Evolutionary conservation across 73 alveolate genomes (phyloP).

Genomic region (Tetrahymena malaccensis): DNA sequence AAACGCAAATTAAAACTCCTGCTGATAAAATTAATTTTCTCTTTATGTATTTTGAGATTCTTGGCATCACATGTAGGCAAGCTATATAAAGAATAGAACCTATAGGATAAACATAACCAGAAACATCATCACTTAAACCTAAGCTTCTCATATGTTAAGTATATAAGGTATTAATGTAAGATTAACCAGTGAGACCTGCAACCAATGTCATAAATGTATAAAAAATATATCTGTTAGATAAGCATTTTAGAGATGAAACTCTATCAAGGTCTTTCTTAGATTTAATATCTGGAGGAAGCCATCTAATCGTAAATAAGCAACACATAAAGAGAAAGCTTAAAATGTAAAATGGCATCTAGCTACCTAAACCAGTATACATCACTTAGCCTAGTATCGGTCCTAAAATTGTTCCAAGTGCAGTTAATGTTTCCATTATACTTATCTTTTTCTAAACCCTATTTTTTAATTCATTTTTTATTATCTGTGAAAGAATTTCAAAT

Average conservation of each 20-base stretch:
- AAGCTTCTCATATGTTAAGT: neutral
- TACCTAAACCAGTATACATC: neutral
- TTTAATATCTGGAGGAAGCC: neutral
- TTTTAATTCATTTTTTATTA: too few species aligned
- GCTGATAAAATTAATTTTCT: neutral
- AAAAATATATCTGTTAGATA: neutral
- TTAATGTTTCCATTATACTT: neutral
- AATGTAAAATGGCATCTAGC: neutral
- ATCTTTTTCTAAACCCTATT: neutral
- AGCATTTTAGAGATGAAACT: neutral
- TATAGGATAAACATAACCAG: neutral
- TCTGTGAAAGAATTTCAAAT: too few species aligned
- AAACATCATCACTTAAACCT: neutral
- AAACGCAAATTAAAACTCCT: neutral
- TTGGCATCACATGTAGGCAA: neutral
- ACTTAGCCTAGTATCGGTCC: neutral
- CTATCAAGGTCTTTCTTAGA: neutral
- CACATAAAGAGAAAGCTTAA: neutral
- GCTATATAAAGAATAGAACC: neutral
- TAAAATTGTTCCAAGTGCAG: neutral
- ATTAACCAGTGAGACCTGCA: neutral
- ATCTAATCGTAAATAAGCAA: neutral
- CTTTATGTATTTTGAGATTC: neutral
- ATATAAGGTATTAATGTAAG: neutral
- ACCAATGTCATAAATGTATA: neutral